These are phyloP conservation scores for Colletotrichum tropicale DNA, from an alignment of 2,329 filamentous ascomycete species.

Conservation along the genomic window DNA sequence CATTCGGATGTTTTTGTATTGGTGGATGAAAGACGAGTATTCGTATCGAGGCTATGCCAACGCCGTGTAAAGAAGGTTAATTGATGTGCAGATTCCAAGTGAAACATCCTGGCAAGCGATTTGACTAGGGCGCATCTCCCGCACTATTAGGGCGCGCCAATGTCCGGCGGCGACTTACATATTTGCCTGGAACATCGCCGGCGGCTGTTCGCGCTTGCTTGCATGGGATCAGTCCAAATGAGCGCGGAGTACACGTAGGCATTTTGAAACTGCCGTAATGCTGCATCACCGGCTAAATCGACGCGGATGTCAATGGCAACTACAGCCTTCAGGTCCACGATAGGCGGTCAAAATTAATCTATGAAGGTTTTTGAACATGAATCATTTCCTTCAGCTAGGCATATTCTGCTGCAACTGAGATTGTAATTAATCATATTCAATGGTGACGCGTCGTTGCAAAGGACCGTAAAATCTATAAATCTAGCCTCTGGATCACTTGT, in stretches of 20 bases:
- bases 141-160: not conserved
- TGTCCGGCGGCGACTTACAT: not conserved
- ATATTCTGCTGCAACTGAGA: not conserved
- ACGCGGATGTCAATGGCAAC: not conserved
- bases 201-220: not conserved
- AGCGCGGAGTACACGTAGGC: not conserved
- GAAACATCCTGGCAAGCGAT: not conserved
- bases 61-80: not conserved
- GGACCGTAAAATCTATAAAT: not conserved
- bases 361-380: not conserved
- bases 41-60: not conserved
- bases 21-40: not conserved
- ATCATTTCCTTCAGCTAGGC: not conserved
- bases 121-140: not conserved
- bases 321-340: not conserved
- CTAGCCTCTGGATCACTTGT: not conserved
- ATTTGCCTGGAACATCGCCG: not conserved
- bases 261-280: not conserved
- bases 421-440: not conserved
- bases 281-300: not conserved
- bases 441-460: fast-evolving
- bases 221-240: not conserved
- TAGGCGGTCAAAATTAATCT: not conserved
- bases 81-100: not conserved
- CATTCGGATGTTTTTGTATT: not conserved